Percentiles rank a stretch among this genome's conserved stretches.
Conservation (phyloP, 169 alveolate species). For the Eimeria praecox region DNA sequence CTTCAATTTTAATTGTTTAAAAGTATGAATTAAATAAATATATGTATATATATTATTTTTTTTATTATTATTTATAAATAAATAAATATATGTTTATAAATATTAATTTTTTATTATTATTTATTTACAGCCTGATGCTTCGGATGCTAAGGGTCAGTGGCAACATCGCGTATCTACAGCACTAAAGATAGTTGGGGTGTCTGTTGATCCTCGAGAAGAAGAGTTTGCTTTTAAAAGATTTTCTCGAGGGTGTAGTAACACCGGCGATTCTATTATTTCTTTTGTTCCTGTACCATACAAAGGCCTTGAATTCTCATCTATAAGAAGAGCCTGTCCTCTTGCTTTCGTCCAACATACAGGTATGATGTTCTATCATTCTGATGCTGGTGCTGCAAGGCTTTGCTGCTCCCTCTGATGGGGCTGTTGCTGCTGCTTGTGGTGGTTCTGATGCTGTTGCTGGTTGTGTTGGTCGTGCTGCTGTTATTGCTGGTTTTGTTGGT, state of each 20-base stretch:
- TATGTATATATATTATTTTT: too few species aligned
- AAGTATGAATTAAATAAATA: too few species aligned
- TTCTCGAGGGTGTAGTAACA: slow-evolving; percentile 3
- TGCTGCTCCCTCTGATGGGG: not conserved
- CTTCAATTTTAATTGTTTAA: too few species aligned
- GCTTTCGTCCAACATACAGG: slow-evolving; percentile 69
- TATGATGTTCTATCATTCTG: not conserved
- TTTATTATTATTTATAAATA: not conserved
- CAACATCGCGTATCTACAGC: not conserved
- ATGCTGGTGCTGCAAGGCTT: not conserved
- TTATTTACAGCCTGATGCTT: slow-evolving; percentile 6
- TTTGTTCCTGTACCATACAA: slow-evolving; percentile 31
- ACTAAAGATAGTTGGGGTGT: not conserved
- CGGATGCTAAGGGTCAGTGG: slow-evolving; percentile 17
- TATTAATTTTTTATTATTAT: too few species aligned
- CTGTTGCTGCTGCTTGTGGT: too few species aligned
- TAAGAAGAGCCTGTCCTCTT: slow-evolving; percentile 44
- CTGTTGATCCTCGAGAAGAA: not conserved
- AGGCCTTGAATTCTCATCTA: slow-evolving; percentile 63
- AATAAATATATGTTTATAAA: not conserved
- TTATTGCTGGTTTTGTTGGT: not conserved
- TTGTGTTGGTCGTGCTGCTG: not conserved
- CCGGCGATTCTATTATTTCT: not conserved
- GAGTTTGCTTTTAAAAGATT: slow-evolving; percentile 20
- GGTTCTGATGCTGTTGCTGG: too few species aligned